These are phyloP conservation scores for Naganishia randhawae DNA, from an alignment of 768 basidiomycete genomes.

Conservation along the genomic window DNA sequence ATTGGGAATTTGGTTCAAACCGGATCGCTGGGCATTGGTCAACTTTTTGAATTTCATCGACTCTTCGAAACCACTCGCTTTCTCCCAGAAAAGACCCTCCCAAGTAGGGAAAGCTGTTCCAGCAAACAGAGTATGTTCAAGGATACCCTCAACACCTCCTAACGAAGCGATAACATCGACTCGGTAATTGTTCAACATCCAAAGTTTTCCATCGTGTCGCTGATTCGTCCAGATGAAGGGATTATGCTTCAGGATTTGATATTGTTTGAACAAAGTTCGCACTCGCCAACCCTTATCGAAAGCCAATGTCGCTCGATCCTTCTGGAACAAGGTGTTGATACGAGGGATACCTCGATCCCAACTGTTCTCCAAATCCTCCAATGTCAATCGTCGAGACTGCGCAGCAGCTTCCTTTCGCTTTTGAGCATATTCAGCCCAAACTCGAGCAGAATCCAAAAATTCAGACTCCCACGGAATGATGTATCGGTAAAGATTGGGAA, in stretches of 20 bases:
- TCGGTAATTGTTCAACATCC: constrained; percentile 93
- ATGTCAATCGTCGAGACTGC: constrained; percentile 89
- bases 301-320: constrained; percentile 92
- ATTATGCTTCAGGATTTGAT: constrained; percentile 68
- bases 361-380: constrained; percentile 96
- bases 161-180: constrained; percentile 83
- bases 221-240: constrained; percentile 99
- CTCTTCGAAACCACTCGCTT: constrained; percentile 68
- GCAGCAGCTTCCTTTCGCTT: constrained; percentile 99
- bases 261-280: constrained; percentile 96
- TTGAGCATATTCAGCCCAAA: constrained; percentile 99
- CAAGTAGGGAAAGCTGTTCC: constrained; percentile 90
- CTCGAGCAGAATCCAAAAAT: constrained; percentile 94
- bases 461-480: constrained; percentile 97
- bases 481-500: constrained; percentile 95
- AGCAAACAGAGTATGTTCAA: constrained; percentile 96
- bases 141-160: constrained; percentile 57
- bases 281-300: constrained; percentile 99
- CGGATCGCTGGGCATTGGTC: constrained; percentile 96
- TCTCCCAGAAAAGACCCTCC: constrained; percentile 98
- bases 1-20: constrained; percentile 96
- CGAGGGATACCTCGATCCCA: constrained; percentile 77
- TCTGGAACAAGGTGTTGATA: constrained; percentile 98
- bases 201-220: constrained; percentile 90
- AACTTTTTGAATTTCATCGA: constrained; percentile 57